Evolutionary conservation across 1,139 yeast genomes (phyloP).

Genomic region (Geotrichum bryndzae): DNA sequence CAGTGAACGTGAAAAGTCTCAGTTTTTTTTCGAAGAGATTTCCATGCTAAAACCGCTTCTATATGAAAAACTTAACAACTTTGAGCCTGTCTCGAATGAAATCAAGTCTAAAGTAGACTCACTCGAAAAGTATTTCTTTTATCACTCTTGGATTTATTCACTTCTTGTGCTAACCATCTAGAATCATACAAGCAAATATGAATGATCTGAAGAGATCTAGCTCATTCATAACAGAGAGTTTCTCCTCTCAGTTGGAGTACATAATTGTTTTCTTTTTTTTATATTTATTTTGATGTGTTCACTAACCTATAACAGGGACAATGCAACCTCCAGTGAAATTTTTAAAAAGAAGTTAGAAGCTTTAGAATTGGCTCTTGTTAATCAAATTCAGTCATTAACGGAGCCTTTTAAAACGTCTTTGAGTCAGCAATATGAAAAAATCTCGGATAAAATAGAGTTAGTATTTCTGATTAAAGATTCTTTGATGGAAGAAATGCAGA

Average conservation of each 20-base stretch:
- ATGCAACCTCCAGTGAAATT: background rate
- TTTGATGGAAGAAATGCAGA: background rate
- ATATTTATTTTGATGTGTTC: background rate
- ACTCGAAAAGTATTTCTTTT: background rate
- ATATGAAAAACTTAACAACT: background rate
- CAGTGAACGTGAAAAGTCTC: constrained; percentile 4
- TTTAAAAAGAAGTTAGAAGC: background rate
- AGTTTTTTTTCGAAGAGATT: constrained; percentile 4
- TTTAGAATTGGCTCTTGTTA: background rate
- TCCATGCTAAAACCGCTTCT: constrained; percentile 7
- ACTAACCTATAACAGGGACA: background rate
- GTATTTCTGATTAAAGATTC: background rate
- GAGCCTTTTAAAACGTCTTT: background rate
- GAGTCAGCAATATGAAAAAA: background rate
- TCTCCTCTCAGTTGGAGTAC: background rate
- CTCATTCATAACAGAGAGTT: background rate
- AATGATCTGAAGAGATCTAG: background rate
- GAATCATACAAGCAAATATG: background rate
- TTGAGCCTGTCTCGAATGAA: background rate
- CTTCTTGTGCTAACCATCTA: background rate
- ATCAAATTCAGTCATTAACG: background rate
- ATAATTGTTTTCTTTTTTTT: background rate
- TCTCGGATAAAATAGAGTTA: background rate
- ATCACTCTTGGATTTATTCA: background rate
- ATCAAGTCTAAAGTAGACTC: background rate